These are phyloP conservation scores for Lumnitzera racemosa DNA, from an alignment of 345 rosid genomes.

Conservation along the genomic window DNA sequence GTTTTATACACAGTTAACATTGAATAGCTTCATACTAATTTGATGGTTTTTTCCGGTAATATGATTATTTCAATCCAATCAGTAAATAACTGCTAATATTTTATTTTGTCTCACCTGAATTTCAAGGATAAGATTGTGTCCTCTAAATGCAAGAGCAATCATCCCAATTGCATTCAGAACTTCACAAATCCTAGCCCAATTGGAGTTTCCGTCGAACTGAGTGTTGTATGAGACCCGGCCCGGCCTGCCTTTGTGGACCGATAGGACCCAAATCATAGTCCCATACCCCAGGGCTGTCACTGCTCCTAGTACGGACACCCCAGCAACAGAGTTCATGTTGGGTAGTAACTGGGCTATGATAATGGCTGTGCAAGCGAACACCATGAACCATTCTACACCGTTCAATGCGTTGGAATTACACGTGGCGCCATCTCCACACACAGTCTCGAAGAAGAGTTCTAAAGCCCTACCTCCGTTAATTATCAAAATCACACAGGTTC, in stretches of 20 bases:
- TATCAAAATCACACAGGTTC: constrained; percentile 37
- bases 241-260: constrained; percentile 20
- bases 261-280: constrained; percentile 30
- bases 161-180: constrained; percentile 36
- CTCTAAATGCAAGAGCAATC: constrained; percentile 38
- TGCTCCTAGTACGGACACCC: constrained; percentile 32
- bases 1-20: too few relatives aligned
- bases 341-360: constrained; percentile 29
- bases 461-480: constrained; percentile 32
- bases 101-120: constrained; percentile 30
- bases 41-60: too few relatives aligned
- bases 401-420: constrained; percentile 18
- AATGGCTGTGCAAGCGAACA: constrained; percentile 36
- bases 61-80: too few relatives aligned
- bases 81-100: too few relatives aligned
- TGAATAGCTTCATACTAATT: too few relatives aligned
- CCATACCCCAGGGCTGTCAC: constrained; percentile 23
- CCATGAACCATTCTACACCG: constrained; percentile 33
- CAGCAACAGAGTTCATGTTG: constrained; percentile 36
- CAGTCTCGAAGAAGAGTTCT: constrained; percentile 17
- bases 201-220: constrained; percentile 3
- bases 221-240: constrained; percentile 15
- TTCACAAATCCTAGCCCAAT: constrained; percentile 10
- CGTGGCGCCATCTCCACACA: constrained; percentile 6
- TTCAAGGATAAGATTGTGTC: constrained; percentile 60